Base-by-base conservation (phyloP, 331 rosid genomes). In the Stylosanthes scabra region DNA sequence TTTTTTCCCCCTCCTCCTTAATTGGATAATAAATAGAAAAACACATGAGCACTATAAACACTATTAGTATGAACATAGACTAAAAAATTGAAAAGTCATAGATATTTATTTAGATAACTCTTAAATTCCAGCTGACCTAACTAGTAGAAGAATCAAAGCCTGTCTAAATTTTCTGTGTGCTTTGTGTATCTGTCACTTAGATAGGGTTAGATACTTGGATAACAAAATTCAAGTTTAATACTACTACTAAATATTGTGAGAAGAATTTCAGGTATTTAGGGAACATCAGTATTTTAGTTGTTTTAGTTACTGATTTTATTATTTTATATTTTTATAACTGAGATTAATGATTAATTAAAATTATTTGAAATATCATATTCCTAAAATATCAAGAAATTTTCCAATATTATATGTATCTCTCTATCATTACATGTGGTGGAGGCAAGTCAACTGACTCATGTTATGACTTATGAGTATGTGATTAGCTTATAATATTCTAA, bases 361-460 rank as follows among this genome's bases (percentile, higher is more conserved):
- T 20, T 20, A 20, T 20, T 20, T 20, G 25, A 20, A 20, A 20
- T 20, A 20, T 20, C 25, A 20, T 20, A 20, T 20, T 20, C 25
- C 25, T 20, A 20, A 20, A 20, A 0, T 20, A 20, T 20, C 25
- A 20, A 20, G 25, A 20, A 20, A 20, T 20, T 20, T 20, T 20
- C 25, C 25, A 20, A 20, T 20, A 20, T 20, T 34, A 34, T 34
- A 4, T 34, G 39, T 47, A 11, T 47, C 52, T 44, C 49, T 29
- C 59, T 14, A 12, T 41, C 57, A 12, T 49, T 67, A 12, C 9
- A 20, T 27, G 0, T 27, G 51, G 66, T 67, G 15, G 15, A 51
- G 66, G 72, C 66, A 50, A 67, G 71, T 73, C 71, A 58, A 66
- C 54, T 63, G 63, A 58, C 65, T 29, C 65, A 28, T 14, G 31